A percentile compares a stretch with the other conserved stretches of the same genome.
phyloP scores from a whole-genome alignment of 345 rosid species.

The Lagerstroemia speciosa region DNA sequence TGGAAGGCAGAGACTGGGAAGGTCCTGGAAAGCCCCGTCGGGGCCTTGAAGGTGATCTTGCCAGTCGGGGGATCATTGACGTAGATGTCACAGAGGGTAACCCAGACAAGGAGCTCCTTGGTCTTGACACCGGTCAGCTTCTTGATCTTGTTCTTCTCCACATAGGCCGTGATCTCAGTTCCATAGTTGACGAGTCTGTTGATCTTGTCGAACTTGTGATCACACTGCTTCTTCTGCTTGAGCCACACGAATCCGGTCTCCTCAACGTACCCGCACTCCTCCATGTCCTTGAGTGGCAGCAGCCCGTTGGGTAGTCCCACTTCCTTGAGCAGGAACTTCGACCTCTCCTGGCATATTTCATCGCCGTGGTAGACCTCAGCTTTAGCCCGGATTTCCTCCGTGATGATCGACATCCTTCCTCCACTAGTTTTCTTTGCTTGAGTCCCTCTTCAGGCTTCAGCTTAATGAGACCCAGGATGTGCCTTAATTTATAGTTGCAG shows the following conservation, averaged over 20 bases:
- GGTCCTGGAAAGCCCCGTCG: conserved; percentile 61
- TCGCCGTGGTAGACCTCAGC: conserved; percentile 79
- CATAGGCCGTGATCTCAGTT: conserved; percentile 64
- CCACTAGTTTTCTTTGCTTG: background rate
- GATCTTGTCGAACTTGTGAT: conserved; percentile 75
- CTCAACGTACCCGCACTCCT: conserved; percentile 67
- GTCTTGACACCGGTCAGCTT: conserved; percentile 93
- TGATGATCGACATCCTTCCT: conserved; percentile 43
- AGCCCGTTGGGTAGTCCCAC: conserved; percentile 67
- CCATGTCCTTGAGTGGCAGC: conserved; percentile 63
- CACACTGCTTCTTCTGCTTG: conserved; percentile 62
- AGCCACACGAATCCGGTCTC: conserved; percentile 93
- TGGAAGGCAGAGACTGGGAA: conserved; percentile 64
- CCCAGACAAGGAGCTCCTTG: conserved; percentile 81
- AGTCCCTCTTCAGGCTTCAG: background rate
- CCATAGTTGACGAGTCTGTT: conserved; percentile 54
- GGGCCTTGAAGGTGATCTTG: conserved; percentile 69
- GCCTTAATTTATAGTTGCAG: background rate
- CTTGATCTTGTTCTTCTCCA: conserved; percentile 62
- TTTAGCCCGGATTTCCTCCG: conserved; percentile 61
- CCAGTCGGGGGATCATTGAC: conserved; percentile 40
- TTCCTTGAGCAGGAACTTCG: conserved; percentile 49
- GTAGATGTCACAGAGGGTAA: conserved; percentile 49
- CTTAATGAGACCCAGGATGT: background rate
- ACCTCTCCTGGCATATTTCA: conserved; percentile 54